Percentiles rank a stretch among this genome's conserved stretches.
Evolutionary conservation across 805 yeast genomes (phyloP).

Genomic region (Candida coleopterorum): DNA sequence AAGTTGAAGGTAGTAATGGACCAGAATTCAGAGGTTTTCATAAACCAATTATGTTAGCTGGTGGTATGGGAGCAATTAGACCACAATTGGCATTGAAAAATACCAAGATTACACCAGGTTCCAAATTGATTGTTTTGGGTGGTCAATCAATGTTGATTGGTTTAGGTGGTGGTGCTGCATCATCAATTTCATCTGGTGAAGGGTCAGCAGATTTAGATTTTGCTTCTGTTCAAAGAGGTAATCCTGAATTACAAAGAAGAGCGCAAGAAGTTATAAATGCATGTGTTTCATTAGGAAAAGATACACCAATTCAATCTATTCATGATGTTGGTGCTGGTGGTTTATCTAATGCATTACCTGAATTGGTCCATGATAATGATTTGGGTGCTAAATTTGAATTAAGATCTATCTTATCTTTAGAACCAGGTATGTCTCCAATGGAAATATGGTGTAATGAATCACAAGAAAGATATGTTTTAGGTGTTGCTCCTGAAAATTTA

Average conservation of each 20-base stretch:
- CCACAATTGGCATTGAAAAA: constrained; percentile 89
- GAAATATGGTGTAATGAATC: constrained; percentile 99
- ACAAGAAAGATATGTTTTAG: constrained; percentile 95
- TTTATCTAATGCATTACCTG: constrained; percentile 93
- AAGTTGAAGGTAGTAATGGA: constrained; percentile 61
- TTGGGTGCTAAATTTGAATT: constrained; percentile 92
- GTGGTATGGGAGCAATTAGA: constrained; percentile 97
- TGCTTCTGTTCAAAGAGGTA: constrained; percentile 98
- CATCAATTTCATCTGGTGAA: constrained; percentile 93
- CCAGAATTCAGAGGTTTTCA: constrained; percentile 96
- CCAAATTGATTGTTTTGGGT: constrained; percentile 88
- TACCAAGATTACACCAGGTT: constrained; percentile 84
- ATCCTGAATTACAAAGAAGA: constrained; percentile 98
- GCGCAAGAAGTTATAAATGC: constrained; percentile 97
- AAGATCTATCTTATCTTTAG: constrained; percentile 83
- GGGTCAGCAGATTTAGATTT: constrained; percentile 95
- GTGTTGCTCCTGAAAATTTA: constrained; percentile 77
- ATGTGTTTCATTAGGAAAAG: constrained; percentile 75
- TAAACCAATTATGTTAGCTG: constrained; percentile 98
- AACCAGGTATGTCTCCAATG: constrained; percentile 99
- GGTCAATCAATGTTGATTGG: constrained; percentile 98
- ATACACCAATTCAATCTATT: constrained; percentile 82
- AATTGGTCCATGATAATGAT: constrained; percentile 93
- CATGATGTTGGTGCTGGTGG: constrained; percentile 99
- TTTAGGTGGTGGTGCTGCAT: constrained; percentile 99